Percentiles rank a stretch among this genome's conserved stretches.
Evolutionary conservation across 2,329 filamentous ascomycete species (phyloP).

Genomic region (Tolypocladium cylindrosporum): DNA sequence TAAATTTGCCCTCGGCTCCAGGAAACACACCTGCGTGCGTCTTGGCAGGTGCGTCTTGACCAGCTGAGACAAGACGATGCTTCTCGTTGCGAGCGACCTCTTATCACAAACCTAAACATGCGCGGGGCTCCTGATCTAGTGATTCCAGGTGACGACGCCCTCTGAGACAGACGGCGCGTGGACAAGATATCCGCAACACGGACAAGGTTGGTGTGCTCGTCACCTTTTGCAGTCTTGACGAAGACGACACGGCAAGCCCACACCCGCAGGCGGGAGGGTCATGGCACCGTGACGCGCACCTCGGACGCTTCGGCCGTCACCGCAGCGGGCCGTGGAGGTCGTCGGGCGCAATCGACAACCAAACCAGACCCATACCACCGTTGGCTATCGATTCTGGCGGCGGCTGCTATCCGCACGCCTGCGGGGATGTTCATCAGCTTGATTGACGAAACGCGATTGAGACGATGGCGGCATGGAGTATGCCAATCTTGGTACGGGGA

Average conservation of each 20-base stretch:
- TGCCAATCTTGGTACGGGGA: neutral
- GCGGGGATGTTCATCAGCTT: neutral
- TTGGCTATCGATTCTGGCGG: neutral
- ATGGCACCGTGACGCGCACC: neutral
- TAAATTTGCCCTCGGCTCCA: neutral
- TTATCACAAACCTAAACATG: neutral
- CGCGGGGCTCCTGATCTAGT: neutral
- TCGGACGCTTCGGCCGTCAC: neutral
- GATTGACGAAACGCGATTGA: neutral
- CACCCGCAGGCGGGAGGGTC: neutral
- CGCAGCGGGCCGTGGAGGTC: neutral
- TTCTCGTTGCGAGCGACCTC: neutral
- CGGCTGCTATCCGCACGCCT: neutral
- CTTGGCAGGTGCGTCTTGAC: neutral
- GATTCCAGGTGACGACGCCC: neutral
- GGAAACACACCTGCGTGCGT: neutral
- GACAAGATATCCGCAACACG: too few relatives aligned
- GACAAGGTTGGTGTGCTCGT: neutral
- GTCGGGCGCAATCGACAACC: neutral
- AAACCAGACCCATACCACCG: neutral
- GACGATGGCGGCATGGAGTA: neutral
- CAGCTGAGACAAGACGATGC: neutral
- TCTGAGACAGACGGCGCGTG: neutral
- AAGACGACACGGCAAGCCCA: neutral
- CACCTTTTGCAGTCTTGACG: neutral